Base-by-base conservation (phyloP, 2,329 filamentous ascomycete genomes). In the Thermomyces lanuginosus region DNA sequence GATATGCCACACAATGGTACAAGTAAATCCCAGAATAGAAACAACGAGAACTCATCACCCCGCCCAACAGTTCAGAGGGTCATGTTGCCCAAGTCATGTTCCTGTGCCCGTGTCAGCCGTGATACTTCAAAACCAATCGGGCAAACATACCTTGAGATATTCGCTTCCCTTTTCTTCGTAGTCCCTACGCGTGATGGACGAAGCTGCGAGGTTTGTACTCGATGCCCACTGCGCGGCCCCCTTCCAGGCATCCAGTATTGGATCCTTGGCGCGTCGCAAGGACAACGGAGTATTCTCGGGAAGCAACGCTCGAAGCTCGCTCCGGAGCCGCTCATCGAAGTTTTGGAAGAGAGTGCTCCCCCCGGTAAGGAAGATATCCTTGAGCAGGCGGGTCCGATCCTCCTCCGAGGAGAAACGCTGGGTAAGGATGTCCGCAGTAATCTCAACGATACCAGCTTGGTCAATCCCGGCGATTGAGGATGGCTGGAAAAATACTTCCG, bases 321-420 rank as follows among this genome's bases (percentile, higher is more conserved):
- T 64, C 26, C 67, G 61, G 34, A 95, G 58, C 16, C 86, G 63
- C 42, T 91, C 76, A 43, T 93, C 83, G 45, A 98, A 92, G 36
- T 78, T 78, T 32, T 68, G 57, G 55, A 93, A 92, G 23, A 92
- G 56, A 0, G 79, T 82, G 49, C 86, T 86, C 9, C 91, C 89
- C n/a, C 89, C 86, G 0, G 86, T 95, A 21, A 95, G 55, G 59
- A 98, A 95, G 19, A 98, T 67, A 48, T 98, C 86, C 23, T 70
- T 72, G 12, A 93, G 57, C 22, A 93, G 72, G 22, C 71, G 70
- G 38, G 76, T 66, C 31, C 75, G 71, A 37, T 70, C 64, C 3
- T 56, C 44, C 1, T 58, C 47, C 15, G 59, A 55, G 1, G 58
- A 58, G 8, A 95, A 70, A 3, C 89, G 75, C 53, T 92, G 80